Conservation (phyloP, 257 asterid genomes). For the Solanum megistacrolobum region DNA sequence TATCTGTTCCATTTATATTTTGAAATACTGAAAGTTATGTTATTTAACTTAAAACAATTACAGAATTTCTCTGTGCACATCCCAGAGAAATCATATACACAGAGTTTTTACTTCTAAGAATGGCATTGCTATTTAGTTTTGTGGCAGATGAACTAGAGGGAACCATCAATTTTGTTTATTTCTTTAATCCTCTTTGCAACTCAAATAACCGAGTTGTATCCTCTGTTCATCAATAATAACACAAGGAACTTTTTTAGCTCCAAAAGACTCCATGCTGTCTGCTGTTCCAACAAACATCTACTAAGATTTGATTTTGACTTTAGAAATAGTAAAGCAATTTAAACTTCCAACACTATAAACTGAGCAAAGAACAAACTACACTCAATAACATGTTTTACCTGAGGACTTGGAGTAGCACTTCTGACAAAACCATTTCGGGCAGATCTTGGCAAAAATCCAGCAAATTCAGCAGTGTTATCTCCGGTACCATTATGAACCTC, state of each 20-base stretch:
- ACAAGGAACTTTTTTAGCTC: neutral
- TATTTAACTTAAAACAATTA: neutral
- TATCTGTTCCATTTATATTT: neutral
- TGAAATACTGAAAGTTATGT: neutral
- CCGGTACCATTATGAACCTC: conserved; percentile 26
- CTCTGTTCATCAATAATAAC: neutral
- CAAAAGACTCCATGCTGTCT: neutral
- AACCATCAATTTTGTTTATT: neutral
- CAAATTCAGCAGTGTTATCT: conserved; percentile 34
- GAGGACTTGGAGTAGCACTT: conserved; percentile 72
- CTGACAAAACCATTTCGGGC: conserved; percentile 22
- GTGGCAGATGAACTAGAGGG: neutral
- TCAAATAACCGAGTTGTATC: neutral
- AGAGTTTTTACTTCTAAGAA: neutral
- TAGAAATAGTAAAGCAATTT: neutral
- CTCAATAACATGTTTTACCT: conserved; percentile 23
- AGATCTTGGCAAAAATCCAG: conserved; percentile 51
- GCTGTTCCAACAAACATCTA: neutral
- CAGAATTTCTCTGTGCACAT: neutral
- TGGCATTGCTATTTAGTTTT: neutral
- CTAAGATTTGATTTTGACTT: neutral
- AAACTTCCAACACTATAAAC: neutral
- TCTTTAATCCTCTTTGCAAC: neutral
- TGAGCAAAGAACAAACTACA: neutral
- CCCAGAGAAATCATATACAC: neutral